A percentile compares a stretch with the other conserved stretches of the same genome.
Evolutionary conservation across 768 basidiomycete species (phyloP).

Genomic region (Termitomyces sp.): DNA sequence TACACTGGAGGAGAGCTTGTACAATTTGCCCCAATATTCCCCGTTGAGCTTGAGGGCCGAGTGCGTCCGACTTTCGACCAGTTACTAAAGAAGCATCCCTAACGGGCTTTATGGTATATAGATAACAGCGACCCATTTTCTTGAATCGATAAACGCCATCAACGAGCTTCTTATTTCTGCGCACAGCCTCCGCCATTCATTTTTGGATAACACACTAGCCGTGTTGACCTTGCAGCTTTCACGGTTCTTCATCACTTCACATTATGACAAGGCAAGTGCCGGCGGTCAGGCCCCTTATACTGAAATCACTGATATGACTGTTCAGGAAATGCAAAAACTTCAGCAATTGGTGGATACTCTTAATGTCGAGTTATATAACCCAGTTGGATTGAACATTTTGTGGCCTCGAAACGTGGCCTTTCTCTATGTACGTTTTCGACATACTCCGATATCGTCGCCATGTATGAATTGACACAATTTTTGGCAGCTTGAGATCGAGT

Average conservation of each 20-base stretch:
- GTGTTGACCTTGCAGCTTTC: conserved; percentile 82
- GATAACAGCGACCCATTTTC: conserved; percentile 90
- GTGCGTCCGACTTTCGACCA: conserved; percentile 45
- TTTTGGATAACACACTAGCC: conserved; percentile 77
- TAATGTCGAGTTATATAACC: conserved; percentile 79
- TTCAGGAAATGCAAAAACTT: conserved; percentile 77
- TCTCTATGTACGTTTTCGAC: conserved; percentile 75
- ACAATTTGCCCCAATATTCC: conserved; percentile 89
- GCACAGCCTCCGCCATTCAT: conserved; percentile 69
- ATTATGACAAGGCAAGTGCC: conserved; percentile 74
- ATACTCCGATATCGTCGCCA: conserved; percentile 6
- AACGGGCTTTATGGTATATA: conserved; percentile 28
- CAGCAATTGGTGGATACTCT: conserved; percentile 59
- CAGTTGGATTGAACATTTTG: conserved; percentile 81
- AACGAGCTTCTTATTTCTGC: conserved; percentile 88
- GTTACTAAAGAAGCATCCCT: conserved; percentile 7
- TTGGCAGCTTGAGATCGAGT: conserved; percentile 88
- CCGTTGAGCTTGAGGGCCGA: conserved; percentile 89
- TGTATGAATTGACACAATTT: conserved; percentile 14
- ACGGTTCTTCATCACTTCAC: conserved; percentile 61
- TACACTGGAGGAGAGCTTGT: conserved; percentile 87
- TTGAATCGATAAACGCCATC: conserved; percentile 86
- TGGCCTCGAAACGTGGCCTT: conserved; percentile 86
- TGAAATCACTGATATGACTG: conserved; percentile 3
- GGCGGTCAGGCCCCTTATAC: neutral